Conservation (phyloP, 1,139 yeast species). For the Debaryomyces udenii region DNA sequence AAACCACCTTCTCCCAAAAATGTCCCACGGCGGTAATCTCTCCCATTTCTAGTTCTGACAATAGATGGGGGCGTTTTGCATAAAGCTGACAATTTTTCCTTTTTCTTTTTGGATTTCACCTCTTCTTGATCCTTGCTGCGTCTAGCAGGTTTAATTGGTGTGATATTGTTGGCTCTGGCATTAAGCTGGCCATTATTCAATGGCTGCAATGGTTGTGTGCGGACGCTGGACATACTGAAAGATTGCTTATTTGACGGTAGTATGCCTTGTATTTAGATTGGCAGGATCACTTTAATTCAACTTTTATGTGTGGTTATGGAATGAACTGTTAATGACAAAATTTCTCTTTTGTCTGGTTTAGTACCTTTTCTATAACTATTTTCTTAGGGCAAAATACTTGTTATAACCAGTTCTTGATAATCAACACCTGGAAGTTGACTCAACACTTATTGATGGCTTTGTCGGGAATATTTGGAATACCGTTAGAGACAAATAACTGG, state of each 20-base stretch:
- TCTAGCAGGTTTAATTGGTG: conserved; percentile 45
- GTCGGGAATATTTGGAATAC: conserved; percentile 1
- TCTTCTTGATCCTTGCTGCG: conserved; percentile 31
- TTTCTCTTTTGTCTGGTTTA: conserved; percentile 4
- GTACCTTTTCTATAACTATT: conserved; percentile 3
- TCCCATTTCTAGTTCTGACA: conserved; percentile 82
- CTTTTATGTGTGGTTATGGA: not conserved
- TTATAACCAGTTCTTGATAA: not conserved
- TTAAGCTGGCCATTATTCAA: conserved; percentile 50
- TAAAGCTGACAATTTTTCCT: conserved; percentile 81
- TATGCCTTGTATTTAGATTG: not conserved
- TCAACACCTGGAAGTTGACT: conserved; percentile 1
- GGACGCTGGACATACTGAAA: conserved; percentile 35
- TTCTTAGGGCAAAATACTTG: conserved; percentile 1
- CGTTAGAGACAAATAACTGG: not conserved
- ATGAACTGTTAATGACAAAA: conserved; percentile 1
- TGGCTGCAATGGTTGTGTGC: conserved; percentile 51
- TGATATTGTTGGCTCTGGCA: conserved; percentile 38
- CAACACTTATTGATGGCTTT: not conserved
- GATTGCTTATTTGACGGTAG: not conserved
- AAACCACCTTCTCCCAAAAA: conserved; percentile 98
- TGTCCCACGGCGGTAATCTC: conserved; percentile 87
- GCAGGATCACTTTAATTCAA: not conserved
- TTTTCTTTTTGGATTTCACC: conserved; percentile 56
- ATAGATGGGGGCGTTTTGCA: conserved; percentile 96